Percentiles rank a stretch among this genome's conserved stretches.
phyloP scores from a whole-genome alignment of 2,329 filamentous ascomycete species.

The Talaromyces islandicus region DNA sequence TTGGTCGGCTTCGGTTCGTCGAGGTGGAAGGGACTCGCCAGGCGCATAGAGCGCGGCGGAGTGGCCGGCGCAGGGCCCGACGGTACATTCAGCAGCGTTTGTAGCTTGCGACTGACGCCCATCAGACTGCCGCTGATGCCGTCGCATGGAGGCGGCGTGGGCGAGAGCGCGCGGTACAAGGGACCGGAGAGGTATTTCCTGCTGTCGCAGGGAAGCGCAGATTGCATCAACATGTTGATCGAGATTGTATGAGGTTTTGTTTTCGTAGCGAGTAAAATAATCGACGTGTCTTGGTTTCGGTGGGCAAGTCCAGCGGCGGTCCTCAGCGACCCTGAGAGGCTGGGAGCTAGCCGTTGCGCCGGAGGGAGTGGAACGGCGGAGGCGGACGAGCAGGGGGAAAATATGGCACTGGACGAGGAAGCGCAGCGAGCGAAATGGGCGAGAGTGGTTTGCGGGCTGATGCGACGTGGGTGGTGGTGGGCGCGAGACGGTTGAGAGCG shows the following conservation, averaged over 20 bases:
- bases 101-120: slow-evolving; percentile 37
- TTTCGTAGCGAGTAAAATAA: not conserved
- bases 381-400: not conserved
- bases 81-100: slow-evolving; percentile 36
- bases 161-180: slow-evolving; percentile 32
- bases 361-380: not conserved
- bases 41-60: slow-evolving; percentile 29
- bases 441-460: not conserved
- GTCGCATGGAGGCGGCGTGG: slow-evolving; percentile 33
- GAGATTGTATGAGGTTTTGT: not conserved
- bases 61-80: slow-evolving; percentile 25
- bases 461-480: slow-evolving; percentile 9
- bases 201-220: slow-evolving; percentile 40
- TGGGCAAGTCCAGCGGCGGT: slow-evolving; percentile 1
- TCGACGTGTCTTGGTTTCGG: not conserved
- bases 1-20: slow-evolving; percentile 7
- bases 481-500: not conserved
- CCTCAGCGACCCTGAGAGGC: slow-evolving; percentile 8
- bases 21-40: slow-evolving; percentile 35
- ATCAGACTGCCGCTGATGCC: slow-evolving; percentile 32
- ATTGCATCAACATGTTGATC: slow-evolving; percentile 39
- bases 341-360: slow-evolving; percentile 11
- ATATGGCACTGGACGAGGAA: not conserved
- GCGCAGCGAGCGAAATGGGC: slow-evolving; percentile 1
- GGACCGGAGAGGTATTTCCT: slow-evolving; percentile 26